Evolutionary conservation across 2,329 filamentous ascomycete genomes (phyloP).

Genomic region (Phaeosphaeriaceae sp.): DNA sequence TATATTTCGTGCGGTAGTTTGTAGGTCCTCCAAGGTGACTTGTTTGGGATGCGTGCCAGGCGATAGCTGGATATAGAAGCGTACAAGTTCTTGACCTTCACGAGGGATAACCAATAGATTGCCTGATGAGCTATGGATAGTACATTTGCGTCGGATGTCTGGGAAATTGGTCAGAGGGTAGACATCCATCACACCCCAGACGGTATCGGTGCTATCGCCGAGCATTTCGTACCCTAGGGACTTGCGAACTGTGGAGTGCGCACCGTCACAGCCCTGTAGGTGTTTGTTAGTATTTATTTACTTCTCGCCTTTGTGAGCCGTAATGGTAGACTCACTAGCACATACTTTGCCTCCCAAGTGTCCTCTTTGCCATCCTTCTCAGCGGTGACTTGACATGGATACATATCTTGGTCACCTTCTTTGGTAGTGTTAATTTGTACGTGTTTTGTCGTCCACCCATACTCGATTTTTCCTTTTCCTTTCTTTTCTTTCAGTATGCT

Average conservation of each 20-base stretch:
- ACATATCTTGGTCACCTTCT: constrained; percentile 36
- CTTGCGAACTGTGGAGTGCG: constrained; percentile 60
- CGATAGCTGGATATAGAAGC: constrained; percentile 68
- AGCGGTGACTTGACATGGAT: constrained; percentile 42
- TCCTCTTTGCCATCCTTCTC: constrained; percentile 38
- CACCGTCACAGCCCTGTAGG: constrained; percentile 57
- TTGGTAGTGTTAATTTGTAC: constrained; percentile 58
- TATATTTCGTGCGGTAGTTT: constrained; percentile 59
- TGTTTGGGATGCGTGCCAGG: constrained; percentile 56
- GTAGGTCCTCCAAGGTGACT: constrained; percentile 61
- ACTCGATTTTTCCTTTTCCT: constrained; percentile 55
- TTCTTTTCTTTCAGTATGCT: constrained; percentile 34
- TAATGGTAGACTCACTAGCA: constrained; percentile 40
- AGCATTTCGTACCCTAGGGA: constrained; percentile 63
- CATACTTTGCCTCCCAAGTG: constrained; percentile 47
- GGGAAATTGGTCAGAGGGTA: constrained; percentile 58
- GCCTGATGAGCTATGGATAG: constrained; percentile 54
- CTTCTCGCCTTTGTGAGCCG: not conserved
- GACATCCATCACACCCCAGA: constrained; percentile 65
- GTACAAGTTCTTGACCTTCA: constrained; percentile 62
- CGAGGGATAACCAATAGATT: constrained; percentile 60
- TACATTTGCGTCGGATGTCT: constrained; percentile 59
- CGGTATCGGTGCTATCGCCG: constrained; percentile 62
- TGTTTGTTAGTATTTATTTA: not conserved
- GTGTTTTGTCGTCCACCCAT: constrained; percentile 59